Base-by-base conservation (phyloP, 495 filamentous ascomycete species). In the Talaromyces liani region DNA sequence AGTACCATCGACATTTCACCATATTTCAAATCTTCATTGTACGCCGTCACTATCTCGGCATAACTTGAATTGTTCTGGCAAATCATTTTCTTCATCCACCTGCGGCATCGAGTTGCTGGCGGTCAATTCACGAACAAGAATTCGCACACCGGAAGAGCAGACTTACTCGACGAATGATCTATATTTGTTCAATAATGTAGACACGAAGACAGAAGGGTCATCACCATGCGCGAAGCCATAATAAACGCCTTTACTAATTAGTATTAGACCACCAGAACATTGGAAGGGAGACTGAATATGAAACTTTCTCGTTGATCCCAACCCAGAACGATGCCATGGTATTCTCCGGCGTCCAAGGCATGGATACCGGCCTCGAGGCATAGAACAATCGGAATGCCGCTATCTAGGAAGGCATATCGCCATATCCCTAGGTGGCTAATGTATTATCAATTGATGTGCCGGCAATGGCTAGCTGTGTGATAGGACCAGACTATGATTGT, bases 41-140 rank as follows among this genome's bases (percentile, higher is more conserved):
- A 78, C 3, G 64, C 67, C 8, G 66, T 60, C 12, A 76, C 22
- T 65, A 74, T 77, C 4, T 67, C 66, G 10, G 5, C 27, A 29
- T 29, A 3, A 29, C 27, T 72, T 72, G 58, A 70, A 71, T 58
- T 29, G 22, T 29, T 73, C 66, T 5, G 31, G 9, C 31, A 33
- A 29, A 29, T 4, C 27, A 29, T 29, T 29, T 29, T 24, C 22
- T 2, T 65, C 62, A 1, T 70, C 51, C 6, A 84, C 84, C 1
- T 4, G 27, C 27, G 27, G 27, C 2, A 1, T 29, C 27, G 27
- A 29, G 1, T 29, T 29, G 27, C 2, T 29, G 91, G 85, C 0
- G 91, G 91, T 2, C 91, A 89, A 62, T 86, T 87, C 63, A 93
- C 63, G 69, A 93, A 83, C 10, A 89, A 92, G 92, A 65, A 88